phyloP scores from a whole-genome alignment of 805 yeast genomes.

The Wickerhamiella shivajii region DNA sequence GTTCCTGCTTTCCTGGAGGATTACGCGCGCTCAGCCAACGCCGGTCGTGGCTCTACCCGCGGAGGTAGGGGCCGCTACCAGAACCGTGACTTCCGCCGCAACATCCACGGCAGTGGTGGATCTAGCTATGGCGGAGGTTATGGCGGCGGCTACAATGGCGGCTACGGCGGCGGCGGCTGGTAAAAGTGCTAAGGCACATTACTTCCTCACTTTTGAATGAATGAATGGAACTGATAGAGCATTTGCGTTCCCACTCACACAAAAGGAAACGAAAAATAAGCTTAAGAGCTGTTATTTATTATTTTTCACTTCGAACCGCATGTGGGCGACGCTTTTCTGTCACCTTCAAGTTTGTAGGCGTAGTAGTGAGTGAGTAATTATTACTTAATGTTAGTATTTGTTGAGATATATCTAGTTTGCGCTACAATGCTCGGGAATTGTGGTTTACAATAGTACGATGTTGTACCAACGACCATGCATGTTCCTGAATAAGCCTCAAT shows the following conservation, averaged over 20 bases:
- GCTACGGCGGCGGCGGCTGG: conserved; percentile 20
- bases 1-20: conserved; percentile 78
- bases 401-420: too few species aligned
- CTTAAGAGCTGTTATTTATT: not conserved
- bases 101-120: conserved; percentile 18
- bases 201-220: conserved; percentile 6
- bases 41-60: conserved; percentile 41
- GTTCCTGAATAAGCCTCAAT: too few species aligned
- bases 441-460: too few species aligned
- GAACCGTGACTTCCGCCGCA: conserved; percentile 23
- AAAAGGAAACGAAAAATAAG: not conserved
- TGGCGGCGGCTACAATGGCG: conserved; percentile 16
- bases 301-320: conserved; percentile 1
- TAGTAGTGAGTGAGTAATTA: conserved; percentile 2
- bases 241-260: conserved; percentile 4
- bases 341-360: not conserved
- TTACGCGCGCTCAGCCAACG: conserved; percentile 60
- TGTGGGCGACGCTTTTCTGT: conserved; percentile 4
- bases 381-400: too few species aligned
- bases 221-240: conserved; percentile 2
- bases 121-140: conserved; percentile 15
- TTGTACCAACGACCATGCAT: too few species aligned
- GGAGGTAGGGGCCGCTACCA: conserved; percentile 32
- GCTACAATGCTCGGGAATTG: too few species aligned
- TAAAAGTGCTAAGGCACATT: conserved; percentile 1